Evolutionary conservation across 163 green algal genomes (phyloP), one percentile per base, ranked within the genome.

Genomic region (Chlorella variabilis): DNA sequence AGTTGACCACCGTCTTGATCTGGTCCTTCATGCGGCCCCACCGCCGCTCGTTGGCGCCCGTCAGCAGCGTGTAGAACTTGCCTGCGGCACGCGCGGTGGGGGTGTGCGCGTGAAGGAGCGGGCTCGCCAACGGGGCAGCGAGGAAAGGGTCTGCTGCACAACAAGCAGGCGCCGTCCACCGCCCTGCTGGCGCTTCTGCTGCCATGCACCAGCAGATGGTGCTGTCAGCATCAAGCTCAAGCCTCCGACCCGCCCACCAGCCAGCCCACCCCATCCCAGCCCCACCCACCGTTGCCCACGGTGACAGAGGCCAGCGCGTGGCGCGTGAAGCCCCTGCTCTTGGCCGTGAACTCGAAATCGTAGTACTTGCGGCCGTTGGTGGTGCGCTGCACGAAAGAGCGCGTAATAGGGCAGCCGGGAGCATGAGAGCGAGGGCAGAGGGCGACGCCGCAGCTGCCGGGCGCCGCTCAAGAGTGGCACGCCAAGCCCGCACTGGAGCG

Each of bases 11-110:
- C 6, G 88, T 93, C 51, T 87, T 77, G 7, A 99, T 87, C 87
- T 94, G 93, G 33, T 94, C 88, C 90, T 98, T 91, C 87, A 99
- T 96, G 89, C 97, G 98, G 67, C 83, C 77, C 97, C 97, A 99
- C 41, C 97, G 88, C 80, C 86, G 87, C 88, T 99, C 94, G 79
- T 96, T 98, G 36, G 94, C 83, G 6, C 97, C 97, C 1, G 95
- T 98, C 18, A 93, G 94, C 56, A 99, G 82, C 15, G 93, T 98
- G 91, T 98, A 99, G 75, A 99, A 98, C 49, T 96, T 99, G 76
- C 96, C 95, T 97, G 90, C 79, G 70, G 7, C 1, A 59, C 38
- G 15, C n/a, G 39, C 23, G 41, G 66, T 39, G 67, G 0, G 39
- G 66, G 38, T 6, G 2, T 17, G 20, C 8, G 20, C 17, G 2